phyloP scores from a whole-genome alignment of 2,329 filamentous ascomycete species.

The Pleoardoris graminearum region DNA sequence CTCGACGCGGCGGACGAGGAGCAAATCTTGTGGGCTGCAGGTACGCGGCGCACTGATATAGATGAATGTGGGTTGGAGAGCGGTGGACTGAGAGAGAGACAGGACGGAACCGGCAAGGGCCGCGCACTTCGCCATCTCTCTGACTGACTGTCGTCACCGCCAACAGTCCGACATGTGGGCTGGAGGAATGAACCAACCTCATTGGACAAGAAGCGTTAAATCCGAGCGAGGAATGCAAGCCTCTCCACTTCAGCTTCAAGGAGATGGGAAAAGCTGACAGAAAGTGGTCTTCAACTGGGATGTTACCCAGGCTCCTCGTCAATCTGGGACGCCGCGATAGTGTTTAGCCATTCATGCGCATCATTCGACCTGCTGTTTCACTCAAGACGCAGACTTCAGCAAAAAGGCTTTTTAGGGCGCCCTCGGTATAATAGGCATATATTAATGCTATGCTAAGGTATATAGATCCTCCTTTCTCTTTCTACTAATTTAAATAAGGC shows the following conservation, averaged over 20 bases:
- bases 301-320: background rate
- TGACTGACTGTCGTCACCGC: slow-evolving; percentile 7
- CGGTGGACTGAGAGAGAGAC: slow-evolving; percentile 20
- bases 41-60: slow-evolving; percentile 16
- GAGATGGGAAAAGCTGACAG: background rate
- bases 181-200: background rate
- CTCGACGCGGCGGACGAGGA: background rate
- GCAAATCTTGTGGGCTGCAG: background rate
- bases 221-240: slow-evolving; percentile 1
- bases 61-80: slow-evolving; percentile 1
- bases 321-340: too few species aligned
- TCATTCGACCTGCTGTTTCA: background rate
- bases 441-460: too few species aligned
- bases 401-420: too few species aligned
- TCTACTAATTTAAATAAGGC: too few species aligned
- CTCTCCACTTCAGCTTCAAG: slow-evolving; percentile 4
- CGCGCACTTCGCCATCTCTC: slow-evolving; percentile 13
- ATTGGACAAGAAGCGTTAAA: too few species aligned
- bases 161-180: slow-evolving; percentile 2
- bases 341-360: slow-evolving; percentile 7
- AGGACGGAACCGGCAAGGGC: slow-evolving; percentile 13
- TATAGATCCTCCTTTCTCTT: too few species aligned
- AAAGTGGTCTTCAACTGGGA: background rate
- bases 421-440: too few species aligned
- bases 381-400: background rate